phyloP scores from a whole-genome alignment of 768 basidiomycete genomes.

The Leccinum disarticulatum region DNA sequence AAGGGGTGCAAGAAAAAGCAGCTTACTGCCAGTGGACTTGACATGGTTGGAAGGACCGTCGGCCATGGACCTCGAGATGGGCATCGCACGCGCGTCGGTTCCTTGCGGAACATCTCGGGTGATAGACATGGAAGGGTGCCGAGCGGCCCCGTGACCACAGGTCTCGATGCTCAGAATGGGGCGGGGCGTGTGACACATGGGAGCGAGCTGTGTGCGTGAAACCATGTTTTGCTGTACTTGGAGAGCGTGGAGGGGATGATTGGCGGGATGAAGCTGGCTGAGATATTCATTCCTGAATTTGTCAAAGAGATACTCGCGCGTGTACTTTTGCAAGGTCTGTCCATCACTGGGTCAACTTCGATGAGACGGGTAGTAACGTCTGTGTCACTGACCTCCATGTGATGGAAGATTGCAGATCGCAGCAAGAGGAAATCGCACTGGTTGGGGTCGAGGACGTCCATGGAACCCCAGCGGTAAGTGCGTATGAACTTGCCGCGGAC shows the following conservation, averaged over 20 bases:
- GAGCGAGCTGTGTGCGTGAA: slow-evolving; percentile 29
- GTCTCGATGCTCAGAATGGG: slow-evolving; percentile 66
- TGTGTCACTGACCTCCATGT: slow-evolving; percentile 70
- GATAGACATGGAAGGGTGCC: slow-evolving; percentile 46
- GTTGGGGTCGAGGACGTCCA: slow-evolving; percentile 74
- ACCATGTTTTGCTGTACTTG: slow-evolving; percentile 42
- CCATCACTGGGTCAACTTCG: slow-evolving; percentile 21
- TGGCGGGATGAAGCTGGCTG: slow-evolving; percentile 50
- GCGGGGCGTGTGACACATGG: slow-evolving; percentile 42
- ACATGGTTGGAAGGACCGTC: slow-evolving; percentile 39
- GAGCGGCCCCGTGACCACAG: slow-evolving; percentile 42
- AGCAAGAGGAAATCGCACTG: slow-evolving; percentile 83
- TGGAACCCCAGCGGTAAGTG: slow-evolving; percentile 78
- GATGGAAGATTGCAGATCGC: slow-evolving; percentile 78
- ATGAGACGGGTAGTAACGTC: slow-evolving; percentile 10
- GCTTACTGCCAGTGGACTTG: slow-evolving; percentile 39
- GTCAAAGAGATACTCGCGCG: slow-evolving; percentile 77
- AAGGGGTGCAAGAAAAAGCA: slow-evolving; percentile 8
- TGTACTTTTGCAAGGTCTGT: slow-evolving; percentile 84
- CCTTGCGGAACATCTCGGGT: slow-evolving; percentile 48
- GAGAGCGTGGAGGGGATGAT: slow-evolving; percentile 43
- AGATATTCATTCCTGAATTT: slow-evolving; percentile 67
- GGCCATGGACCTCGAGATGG: slow-evolving; percentile 39
- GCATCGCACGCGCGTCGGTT: slow-evolving; percentile 44
- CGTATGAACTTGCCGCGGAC: slow-evolving; percentile 65